These are phyloP conservation scores for Mortierella alpina DNA, from an alignment of 192 early-diverging fungal species.

Conservation along the genomic window DNA sequence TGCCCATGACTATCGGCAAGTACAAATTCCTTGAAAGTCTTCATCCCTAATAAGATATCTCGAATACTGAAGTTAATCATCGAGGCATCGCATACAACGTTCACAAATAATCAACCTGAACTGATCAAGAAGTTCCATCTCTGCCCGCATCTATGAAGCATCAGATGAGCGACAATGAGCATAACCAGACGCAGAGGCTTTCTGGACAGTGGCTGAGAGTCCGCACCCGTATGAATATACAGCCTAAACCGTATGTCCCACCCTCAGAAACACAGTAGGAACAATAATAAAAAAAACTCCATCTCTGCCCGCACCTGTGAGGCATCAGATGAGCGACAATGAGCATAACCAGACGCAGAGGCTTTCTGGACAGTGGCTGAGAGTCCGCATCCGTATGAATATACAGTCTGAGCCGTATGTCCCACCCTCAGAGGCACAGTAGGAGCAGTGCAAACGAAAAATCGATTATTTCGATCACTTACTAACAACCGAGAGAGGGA, in stretches of 20 bases:
- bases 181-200: conserved; percentile 12
- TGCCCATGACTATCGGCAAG: conserved; percentile 10
- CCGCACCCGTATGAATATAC: conserved; percentile 9
- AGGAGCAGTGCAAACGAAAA: background rate
- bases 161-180: conserved; percentile 12
- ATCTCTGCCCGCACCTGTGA: background rate
- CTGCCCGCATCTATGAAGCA: conserved; percentile 4
- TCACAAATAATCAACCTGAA: too few relatives aligned
- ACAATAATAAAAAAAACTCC: conserved; percentile 10
- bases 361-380: conserved; percentile 9
- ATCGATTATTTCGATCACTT: too few relatives aligned
- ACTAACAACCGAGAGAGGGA: too few relatives aligned
- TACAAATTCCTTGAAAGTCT: conserved; percentile 8
- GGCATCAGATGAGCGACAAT: conserved; percentile 14
- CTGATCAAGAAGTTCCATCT: too few relatives aligned
- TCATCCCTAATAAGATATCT: conserved; percentile 25
- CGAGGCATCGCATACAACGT: too few relatives aligned
- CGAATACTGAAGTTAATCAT: too few relatives aligned
- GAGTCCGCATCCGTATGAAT: conserved; percentile 6
- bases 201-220: conserved; percentile 10
- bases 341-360: conserved; percentile 16
- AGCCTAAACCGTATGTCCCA: too few relatives aligned
- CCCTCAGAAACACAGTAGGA: conserved; percentile 4
- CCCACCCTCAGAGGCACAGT: conserved; percentile 14
- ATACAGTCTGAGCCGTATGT: conserved; percentile 5